phyloP scores from a whole-genome alignment of 768 basidiomycete genomes.

The Hericium rajendrae region DNA sequence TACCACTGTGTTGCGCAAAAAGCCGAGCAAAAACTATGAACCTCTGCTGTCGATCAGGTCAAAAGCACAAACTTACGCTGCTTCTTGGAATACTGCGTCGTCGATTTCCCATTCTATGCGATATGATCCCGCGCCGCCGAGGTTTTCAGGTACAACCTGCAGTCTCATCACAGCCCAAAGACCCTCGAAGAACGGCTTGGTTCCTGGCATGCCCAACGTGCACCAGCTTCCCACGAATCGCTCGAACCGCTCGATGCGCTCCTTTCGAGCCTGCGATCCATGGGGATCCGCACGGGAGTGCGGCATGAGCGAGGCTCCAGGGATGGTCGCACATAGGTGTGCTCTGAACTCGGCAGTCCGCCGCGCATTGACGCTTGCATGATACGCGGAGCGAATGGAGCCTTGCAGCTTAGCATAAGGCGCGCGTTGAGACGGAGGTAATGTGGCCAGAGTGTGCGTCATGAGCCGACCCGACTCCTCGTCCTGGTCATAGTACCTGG shows the following conservation, averaged over 20 bases:
- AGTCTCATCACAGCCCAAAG: conserved; percentile 73
- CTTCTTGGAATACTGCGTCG: conserved; percentile 89
- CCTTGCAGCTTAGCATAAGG: conserved; percentile 83
- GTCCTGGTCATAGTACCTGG: conserved; percentile 80
- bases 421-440: conserved; percentile 77
- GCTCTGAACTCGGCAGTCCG: conserved; percentile 81
- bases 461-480: conserved; percentile 69
- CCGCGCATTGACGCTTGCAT: conserved; percentile 68
- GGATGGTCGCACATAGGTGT: conserved; percentile 66
- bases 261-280: conserved; percentile 58
- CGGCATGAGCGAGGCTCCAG: conserved; percentile 73
- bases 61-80: conserved; percentile 56
- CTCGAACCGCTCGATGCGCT: conserved; percentile 67
- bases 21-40: conserved; percentile 11
- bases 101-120: conserved; percentile 86
- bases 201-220: conserved; percentile 79
- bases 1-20: conserved; percentile 49
- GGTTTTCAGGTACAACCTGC: conserved; percentile 67
- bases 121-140: conserved; percentile 70
- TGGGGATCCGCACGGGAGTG: conserved; percentile 59
- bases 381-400: conserved; percentile 76
- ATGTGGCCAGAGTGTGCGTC: conserved; percentile 71
- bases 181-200: conserved; percentile 77
- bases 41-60: conserved; percentile 3
- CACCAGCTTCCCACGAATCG: conserved; percentile 78